Evolutionary conservation across 1,284 basidiomycete genomes (phyloP).

Genomic region (Ceratobasidium sp.): DNA sequence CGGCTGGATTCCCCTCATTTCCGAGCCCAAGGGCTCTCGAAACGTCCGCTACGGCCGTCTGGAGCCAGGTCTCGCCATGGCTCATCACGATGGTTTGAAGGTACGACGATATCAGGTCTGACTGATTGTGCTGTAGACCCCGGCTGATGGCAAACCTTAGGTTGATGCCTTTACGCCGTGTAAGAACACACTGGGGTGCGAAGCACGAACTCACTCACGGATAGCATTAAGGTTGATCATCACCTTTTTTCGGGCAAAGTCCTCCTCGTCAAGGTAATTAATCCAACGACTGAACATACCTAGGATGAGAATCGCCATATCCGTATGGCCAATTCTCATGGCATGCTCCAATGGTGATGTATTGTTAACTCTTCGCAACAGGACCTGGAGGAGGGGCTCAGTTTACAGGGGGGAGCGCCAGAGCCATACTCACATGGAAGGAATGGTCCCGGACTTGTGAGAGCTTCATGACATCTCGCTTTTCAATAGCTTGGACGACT

Average conservation of each 20-base stretch:
- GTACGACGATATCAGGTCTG: slow-evolving; percentile 82
- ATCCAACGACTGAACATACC: slow-evolving; percentile 85
- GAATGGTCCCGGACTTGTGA: slow-evolving; percentile 66
- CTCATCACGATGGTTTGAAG: slow-evolving; percentile 87
- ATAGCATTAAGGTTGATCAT: slow-evolving; percentile 75
- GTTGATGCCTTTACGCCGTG: slow-evolving; percentile 66
- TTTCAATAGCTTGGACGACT: slow-evolving; percentile 76
- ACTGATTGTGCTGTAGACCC: slow-evolving; percentile 78
- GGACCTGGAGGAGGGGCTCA: slow-evolving; percentile 60
- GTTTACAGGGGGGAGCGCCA: background rate
- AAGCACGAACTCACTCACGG: slow-evolving; percentile 58
- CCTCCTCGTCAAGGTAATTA: slow-evolving; percentile 77
- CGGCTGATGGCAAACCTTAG: slow-evolving; percentile 85
- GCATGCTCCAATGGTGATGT: slow-evolving; percentile 71
- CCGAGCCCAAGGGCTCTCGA: slow-evolving; percentile 50
- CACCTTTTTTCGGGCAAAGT: slow-evolving; percentile 70
- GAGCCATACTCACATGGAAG: slow-evolving; percentile 67
- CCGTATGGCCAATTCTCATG: slow-evolving; percentile 78
- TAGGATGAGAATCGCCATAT: slow-evolving; percentile 77
- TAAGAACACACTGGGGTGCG: slow-evolving; percentile 9
- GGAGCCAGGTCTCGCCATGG: slow-evolving; percentile 84
- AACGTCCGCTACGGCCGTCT: slow-evolving; percentile 49
- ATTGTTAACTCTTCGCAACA: slow-evolving; percentile 64
- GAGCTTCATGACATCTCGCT: slow-evolving; percentile 71
- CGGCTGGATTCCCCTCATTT: slow-evolving; percentile 72